A percentile compares a stretch with the other conserved stretches of the same genome.
phyloP scores from a whole-genome alignment of 306 rosid species.

The Inga oerstediana region DNA sequence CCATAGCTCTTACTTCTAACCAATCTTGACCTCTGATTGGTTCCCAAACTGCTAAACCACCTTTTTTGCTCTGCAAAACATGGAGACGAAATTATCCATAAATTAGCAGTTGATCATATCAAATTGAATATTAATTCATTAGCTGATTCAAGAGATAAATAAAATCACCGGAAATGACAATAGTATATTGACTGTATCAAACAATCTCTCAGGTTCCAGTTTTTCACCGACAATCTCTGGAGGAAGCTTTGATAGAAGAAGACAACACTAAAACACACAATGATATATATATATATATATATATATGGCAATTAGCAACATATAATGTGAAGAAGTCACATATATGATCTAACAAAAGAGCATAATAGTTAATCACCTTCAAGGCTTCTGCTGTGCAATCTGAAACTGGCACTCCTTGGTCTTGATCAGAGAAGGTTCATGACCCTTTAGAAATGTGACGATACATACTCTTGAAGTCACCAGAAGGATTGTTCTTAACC shows the following conservation, averaged over 20 bases:
- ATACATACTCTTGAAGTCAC: constrained; percentile 5
- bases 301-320: neutral
- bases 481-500: neutral
- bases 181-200: constrained; percentile 48
- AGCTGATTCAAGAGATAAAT: neutral
- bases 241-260: no score
- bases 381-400: neutral
- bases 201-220: constrained; percentile 20
- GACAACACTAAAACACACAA: neutral
- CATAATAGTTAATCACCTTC: neutral
- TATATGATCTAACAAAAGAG: neutral
- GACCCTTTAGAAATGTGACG: constrained; percentile 4
- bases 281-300: neutral
- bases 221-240: no score
- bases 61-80: constrained; percentile 48
- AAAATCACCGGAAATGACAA: constrained; percentile 52
- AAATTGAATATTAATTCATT: neutral
- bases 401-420: neutral
- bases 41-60: constrained; percentile 52
- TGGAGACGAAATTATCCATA: neutral
- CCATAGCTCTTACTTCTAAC: constrained; percentile 43
- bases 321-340: neutral
- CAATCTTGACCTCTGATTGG: constrained; percentile 45
- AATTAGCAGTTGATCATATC: neutral
- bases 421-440: neutral